A percentile compares a stretch with the other conserved stretches of the same genome.
Conservation (phyloP, 2,329 filamentous ascomycete genomes). For the Ceratocystis cubensis region DNA sequence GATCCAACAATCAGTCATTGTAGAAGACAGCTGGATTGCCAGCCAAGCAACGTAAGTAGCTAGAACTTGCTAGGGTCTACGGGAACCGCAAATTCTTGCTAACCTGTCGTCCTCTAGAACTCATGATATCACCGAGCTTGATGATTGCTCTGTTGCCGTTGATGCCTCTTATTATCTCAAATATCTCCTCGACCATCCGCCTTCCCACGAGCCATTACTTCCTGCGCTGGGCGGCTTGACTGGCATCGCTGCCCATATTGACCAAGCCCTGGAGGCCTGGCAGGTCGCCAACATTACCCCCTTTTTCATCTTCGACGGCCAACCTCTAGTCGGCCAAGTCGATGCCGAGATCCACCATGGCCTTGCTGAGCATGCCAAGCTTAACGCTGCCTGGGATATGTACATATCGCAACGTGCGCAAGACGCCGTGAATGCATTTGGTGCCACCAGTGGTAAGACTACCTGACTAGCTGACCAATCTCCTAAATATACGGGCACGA, state of each 20-base stretch:
- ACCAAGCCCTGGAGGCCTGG: conserved; percentile 63
- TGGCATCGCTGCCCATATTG: conserved; percentile 61
- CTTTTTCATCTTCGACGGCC: conserved; percentile 84
- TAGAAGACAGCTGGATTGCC: conserved; percentile 32
- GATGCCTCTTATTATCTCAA: conserved; percentile 84
- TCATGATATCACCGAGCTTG: conserved; percentile 55
- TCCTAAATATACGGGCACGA: too few species aligned
- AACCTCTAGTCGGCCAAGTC: conserved; percentile 65
- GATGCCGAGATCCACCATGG: conserved; percentile 53
- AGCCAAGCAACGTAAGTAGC: conserved; percentile 30
- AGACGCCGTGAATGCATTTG: conserved; percentile 75
- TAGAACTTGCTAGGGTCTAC: too few species aligned
- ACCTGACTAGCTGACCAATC: background rate
- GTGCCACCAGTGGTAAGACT: conserved; percentile 54
- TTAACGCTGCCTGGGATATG: conserved; percentile 70
- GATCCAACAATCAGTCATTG: conserved; percentile 26
- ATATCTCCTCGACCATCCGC: conserved; percentile 56
- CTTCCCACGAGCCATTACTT: conserved; percentile 73
- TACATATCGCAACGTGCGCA: conserved; percentile 73
- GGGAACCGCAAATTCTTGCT: background rate
- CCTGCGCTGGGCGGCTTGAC: conserved; percentile 82
- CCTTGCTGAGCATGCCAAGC: conserved; percentile 54
- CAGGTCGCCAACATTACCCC: conserved; percentile 58
- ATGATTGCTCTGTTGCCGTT: conserved; percentile 64
- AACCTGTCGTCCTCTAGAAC: conserved; percentile 31